Conservation (phyloP, 192 early-diverging fungal genomes). For the Coemansia biformis region DNA sequence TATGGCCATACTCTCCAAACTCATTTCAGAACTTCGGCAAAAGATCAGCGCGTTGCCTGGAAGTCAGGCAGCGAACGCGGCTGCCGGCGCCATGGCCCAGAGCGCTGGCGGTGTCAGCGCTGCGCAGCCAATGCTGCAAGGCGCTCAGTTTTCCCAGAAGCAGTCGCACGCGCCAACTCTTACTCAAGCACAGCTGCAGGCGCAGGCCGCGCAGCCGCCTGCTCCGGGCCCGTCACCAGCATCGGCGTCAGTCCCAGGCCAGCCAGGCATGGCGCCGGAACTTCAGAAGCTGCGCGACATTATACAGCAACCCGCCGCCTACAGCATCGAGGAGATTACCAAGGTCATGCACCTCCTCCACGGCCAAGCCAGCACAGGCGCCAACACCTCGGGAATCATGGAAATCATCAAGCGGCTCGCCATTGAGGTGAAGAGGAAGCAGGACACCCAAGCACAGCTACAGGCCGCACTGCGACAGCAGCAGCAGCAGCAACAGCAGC, state of each 20-base stretch:
- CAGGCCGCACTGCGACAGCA: constrained; percentile 10
- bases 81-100: constrained; percentile 3
- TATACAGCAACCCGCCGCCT: too few relatives aligned
- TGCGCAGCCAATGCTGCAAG: constrained; percentile 4
- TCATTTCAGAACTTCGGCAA: constrained; percentile 12
- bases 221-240: too few relatives aligned
- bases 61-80: constrained; percentile 1
- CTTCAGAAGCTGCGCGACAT: too few relatives aligned
- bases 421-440: not conserved
- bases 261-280: too few relatives aligned
- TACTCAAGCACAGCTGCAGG: constrained; percentile 6
- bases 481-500: constrained; percentile 22
- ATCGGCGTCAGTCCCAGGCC: too few relatives aligned
- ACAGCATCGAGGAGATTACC: too few relatives aligned
- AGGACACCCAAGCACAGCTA: not conserved
- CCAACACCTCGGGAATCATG: too few relatives aligned
- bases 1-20: constrained; percentile 5
- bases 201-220: not conserved
- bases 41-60: constrained; percentile 6
- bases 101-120: constrained; percentile 4
- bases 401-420: too few relatives aligned
- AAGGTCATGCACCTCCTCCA: too few relatives aligned
- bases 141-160: constrained; percentile 12
- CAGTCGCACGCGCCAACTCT: not conserved
- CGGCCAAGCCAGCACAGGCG: too few relatives aligned